These are phyloP conservation scores for Sarocladium oryzae DNA, from an alignment of 2,329 filamentous ascomycete genomes.

Conservation along the genomic window DNA sequence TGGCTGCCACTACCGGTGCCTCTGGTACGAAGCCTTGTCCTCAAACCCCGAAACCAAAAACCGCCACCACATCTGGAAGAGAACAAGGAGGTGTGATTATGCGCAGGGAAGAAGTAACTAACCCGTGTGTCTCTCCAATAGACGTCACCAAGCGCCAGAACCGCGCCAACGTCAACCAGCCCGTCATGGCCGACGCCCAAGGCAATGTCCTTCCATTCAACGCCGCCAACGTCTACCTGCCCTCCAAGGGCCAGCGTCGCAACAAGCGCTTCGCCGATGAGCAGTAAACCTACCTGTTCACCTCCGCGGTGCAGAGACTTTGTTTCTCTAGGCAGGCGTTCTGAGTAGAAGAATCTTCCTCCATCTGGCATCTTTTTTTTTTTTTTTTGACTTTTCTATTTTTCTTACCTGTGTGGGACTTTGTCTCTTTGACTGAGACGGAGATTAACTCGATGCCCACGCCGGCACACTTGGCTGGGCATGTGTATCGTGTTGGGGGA, in stretches of 20 bases:
- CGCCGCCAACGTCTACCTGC: constrained; percentile 27
- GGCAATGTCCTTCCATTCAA: constrained; percentile 39
- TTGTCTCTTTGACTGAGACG: no score
- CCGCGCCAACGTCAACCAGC: constrained; percentile 24
- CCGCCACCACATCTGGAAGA: no score
- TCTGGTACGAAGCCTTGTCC: background rate
- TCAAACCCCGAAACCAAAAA: background rate
- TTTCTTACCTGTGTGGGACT: no score
- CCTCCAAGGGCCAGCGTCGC: constrained; percentile 3
- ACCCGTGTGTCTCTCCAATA: constrained; percentile 6
- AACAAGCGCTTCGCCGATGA: background rate
- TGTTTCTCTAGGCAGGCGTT: constrained; percentile 2
- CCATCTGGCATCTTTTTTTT: background rate
- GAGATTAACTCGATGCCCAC: no score
- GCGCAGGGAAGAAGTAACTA: background rate
- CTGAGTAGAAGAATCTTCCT: background rate
- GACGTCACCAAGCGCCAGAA: constrained; percentile 14
- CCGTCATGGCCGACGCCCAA: constrained; percentile 38
- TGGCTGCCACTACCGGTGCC: constrained; percentile 24
- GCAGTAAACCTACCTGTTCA: background rate
- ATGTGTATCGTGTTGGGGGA: background rate
- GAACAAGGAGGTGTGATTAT: no score
- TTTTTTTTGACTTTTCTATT: no score
- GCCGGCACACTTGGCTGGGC: background rate
- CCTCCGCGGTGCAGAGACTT: background rate